Evolutionary conservation across 1,284 basidiomycete species (phyloP).

Genomic region (Neolentinus lepideus): DNA sequence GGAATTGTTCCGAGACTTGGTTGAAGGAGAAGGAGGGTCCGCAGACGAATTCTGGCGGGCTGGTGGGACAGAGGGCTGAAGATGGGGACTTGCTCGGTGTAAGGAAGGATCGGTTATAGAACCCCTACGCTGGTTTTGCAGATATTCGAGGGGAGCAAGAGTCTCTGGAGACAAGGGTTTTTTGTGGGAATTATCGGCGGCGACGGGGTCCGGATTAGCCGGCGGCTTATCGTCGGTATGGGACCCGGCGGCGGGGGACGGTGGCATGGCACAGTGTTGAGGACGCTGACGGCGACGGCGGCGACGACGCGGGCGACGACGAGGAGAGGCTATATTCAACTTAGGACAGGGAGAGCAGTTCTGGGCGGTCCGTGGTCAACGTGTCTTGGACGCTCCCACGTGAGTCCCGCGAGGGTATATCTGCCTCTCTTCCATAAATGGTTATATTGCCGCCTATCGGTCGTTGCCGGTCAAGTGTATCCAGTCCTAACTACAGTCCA

Average conservation of each 20-base stretch:
- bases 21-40: conserved; percentile 12
- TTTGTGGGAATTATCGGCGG: conserved; percentile 18
- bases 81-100: conserved; percentile 42
- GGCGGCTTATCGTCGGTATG: background rate
- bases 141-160: conserved; percentile 66
- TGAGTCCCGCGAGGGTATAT: conserved; percentile 1
- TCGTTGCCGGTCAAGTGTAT: background rate
- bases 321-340: conserved; percentile 3
- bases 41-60: conserved; percentile 21
- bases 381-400: conserved; percentile 1
- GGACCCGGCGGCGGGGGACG: background rate
- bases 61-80: conserved; percentile 25
- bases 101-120: conserved; percentile 77
- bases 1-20: background rate
- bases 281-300: background rate
- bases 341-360: background rate
- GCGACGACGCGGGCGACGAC: conserved; percentile 1
- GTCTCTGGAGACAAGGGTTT: conserved; percentile 26
- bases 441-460: background rate
- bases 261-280: conserved; percentile 8
- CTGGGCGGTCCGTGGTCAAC: conserved; percentile 1
- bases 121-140: conserved; percentile 70
- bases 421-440: background rate
- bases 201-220: conserved; percentile 6
- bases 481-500: background rate